These are phyloP conservation scores for Phaeotremella fagi DNA, from an alignment of 768 basidiomycete species.

Conservation along the genomic window DNA sequence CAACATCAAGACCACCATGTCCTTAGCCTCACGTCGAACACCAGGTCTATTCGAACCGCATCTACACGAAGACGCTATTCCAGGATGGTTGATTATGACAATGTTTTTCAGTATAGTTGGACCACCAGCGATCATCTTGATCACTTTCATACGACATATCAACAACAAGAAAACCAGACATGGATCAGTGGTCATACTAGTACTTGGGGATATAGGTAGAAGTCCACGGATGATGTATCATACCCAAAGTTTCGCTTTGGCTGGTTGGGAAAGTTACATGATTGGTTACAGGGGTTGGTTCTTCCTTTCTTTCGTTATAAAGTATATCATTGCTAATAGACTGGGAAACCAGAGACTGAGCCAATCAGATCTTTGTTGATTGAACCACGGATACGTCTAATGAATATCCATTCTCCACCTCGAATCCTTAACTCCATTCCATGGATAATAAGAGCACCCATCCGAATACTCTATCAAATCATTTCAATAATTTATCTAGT, in stretches of 20 bases:
- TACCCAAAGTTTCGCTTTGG: conserved; percentile 80
- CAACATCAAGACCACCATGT: too few relatives aligned
- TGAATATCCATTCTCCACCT: conserved; percentile 66
- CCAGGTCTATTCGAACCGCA: conserved; percentile 9
- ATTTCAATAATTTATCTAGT: conserved; percentile 59
- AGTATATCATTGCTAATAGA: too few relatives aligned
- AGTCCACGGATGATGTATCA: conserved; percentile 99
- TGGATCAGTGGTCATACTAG: conserved; percentile 76
- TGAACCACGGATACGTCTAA: conserved; percentile 60
- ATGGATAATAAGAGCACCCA: conserved; percentile 59
- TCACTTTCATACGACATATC: conserved; percentile 3
- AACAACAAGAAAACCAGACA: conserved; percentile 8
- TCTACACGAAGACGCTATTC: not conserved
- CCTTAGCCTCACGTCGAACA: too few relatives aligned
- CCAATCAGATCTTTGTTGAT: conserved; percentile 69
- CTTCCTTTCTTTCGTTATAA: not conserved
- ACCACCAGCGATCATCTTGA: conserved; percentile 6
- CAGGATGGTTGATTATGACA: conserved; percentile 2
- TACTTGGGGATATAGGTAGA: conserved; percentile 91
- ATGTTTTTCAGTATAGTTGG: conserved; percentile 9
- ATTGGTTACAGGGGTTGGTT: conserved; percentile 77
- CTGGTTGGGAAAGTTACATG: conserved; percentile 69
- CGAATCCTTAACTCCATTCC: conserved; percentile 55
- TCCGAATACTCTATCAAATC: conserved; percentile 73
- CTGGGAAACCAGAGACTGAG: conserved; percentile 61